Conservation (phyloP, 352 stramenopile genomes). For the Globisporangium nodosum region DNA sequence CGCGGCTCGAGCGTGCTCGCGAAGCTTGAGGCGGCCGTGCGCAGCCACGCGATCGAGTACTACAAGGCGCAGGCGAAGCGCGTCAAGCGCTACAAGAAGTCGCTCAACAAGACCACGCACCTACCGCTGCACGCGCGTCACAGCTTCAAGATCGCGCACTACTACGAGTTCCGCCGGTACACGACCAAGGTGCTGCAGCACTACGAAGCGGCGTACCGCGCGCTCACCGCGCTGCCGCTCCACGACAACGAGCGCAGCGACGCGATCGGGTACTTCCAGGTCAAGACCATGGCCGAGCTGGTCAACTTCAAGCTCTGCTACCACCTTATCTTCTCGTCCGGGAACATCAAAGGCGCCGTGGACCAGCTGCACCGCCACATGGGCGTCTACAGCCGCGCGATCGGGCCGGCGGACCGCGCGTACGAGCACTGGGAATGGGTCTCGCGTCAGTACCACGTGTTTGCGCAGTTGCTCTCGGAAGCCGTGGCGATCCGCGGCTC, state of each 20-base stretch:
- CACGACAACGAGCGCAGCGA: constrained; percentile 37
- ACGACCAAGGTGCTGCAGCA: constrained; percentile 84
- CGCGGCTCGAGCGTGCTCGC: constrained; percentile 46
- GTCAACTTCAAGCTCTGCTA: constrained; percentile 89
- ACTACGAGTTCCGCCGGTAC: constrained; percentile 84
- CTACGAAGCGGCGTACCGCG: constrained; percentile 78
- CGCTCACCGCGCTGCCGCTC: constrained; percentile 50
- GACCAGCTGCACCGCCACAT: constrained; percentile 84
- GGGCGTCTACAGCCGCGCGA: constrained; percentile 44
- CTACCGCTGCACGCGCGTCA: constrained; percentile 61
- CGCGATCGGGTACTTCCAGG: constrained; percentile 38
- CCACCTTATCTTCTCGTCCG: constrained; percentile 82
- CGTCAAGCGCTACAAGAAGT: constrained; percentile 86
- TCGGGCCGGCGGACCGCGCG: constrained; percentile 47
- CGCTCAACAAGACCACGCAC: constrained; percentile 54
- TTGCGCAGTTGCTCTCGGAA: constrained; percentile 76
- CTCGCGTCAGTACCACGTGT: constrained; percentile 83
- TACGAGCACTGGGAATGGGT: constrained; percentile 87
- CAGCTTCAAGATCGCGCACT: constrained; percentile 88
- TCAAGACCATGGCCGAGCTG: constrained; percentile 84
- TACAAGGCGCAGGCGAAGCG: constrained; percentile 86
- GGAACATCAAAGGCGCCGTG: constrained; percentile 79
- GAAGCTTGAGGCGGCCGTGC: constrained; percentile 71
- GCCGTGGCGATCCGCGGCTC: constrained; percentile 63
- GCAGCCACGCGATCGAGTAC: constrained; percentile 81